A percentile compares a stretch with the other conserved stretches of the same genome.
Conservation (phyloP, 331 rosid species). For the Rosa hybrid region DNA sequence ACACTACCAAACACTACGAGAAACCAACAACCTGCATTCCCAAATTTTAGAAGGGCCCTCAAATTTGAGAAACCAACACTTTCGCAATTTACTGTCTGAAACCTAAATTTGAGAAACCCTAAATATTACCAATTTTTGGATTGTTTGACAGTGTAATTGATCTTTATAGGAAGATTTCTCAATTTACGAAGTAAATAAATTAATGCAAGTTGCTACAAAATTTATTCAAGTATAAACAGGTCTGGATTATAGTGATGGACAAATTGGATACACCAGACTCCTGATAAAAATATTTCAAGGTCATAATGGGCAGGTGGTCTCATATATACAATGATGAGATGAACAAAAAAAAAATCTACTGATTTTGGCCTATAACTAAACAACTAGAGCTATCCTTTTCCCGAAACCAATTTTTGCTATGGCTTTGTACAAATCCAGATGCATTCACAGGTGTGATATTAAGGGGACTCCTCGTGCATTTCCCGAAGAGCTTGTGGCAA, state of each 20-base stretch:
- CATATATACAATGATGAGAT: constrained; percentile 1
- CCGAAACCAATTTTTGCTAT: constrained; percentile 29
- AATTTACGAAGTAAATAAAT: neutral
- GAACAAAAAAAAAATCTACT: neutral
- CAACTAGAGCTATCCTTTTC: constrained; percentile 16
- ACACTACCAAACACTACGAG: no score
- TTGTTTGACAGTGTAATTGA: no score
- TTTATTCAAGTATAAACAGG: neutral
- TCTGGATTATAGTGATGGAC: neutral
- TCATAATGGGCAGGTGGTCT: neutral
- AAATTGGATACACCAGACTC: neutral
- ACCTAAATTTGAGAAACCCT: no score
- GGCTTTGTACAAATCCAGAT: constrained; percentile 48
- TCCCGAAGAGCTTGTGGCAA: constrained; percentile 71
- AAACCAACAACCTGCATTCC: no score
- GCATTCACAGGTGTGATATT: constrained; percentile 19
- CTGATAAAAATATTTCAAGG: neutral
- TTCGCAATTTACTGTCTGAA: no score
- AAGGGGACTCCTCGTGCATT: constrained; percentile 42
- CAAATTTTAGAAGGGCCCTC: no score
- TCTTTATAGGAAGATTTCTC: neutral
- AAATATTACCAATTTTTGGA: no score
- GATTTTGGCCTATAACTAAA: neutral
- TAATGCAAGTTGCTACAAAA: neutral
- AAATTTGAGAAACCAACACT: no score